Evolutionary conservation across 139 green algal species (phyloP).

Genomic region (Desmodesmus armatus): DNA sequence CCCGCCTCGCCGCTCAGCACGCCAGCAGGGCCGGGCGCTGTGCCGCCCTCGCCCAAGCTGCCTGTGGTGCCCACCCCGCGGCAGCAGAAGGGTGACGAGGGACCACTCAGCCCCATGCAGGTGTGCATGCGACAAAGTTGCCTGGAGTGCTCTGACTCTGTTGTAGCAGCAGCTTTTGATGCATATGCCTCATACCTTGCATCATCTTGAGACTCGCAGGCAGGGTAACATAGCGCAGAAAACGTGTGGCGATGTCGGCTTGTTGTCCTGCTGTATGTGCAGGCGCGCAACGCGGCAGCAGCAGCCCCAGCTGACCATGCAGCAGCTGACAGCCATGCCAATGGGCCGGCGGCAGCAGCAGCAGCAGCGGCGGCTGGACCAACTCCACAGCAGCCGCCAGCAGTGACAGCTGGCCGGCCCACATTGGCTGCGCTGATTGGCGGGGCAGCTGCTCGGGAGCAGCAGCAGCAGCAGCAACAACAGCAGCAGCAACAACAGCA

Average conservation of each 20-base stretch:
- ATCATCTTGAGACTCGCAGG: too few relatives aligned
- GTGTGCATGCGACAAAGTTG: too few relatives aligned
- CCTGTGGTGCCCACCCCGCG: background rate
- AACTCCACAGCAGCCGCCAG: background rate
- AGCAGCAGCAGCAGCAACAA: conserved; percentile 35
- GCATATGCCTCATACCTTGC: too few relatives aligned
- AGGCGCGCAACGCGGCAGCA: background rate
- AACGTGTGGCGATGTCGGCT: too few relatives aligned
- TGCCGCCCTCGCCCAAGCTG: conserved; percentile 8
- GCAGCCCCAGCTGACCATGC: background rate
- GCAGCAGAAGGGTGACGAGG: background rate
- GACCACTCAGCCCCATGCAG: background rate
- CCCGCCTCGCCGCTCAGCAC: background rate
- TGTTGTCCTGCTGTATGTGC: background rate
- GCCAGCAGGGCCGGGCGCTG: background rate
- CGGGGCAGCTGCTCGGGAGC: conserved; percentile 13
- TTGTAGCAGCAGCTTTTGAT: too few relatives aligned
- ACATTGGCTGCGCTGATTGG: conserved; percentile 25
- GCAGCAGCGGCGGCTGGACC: conserved; percentile 8
- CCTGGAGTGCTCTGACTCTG: too few relatives aligned
- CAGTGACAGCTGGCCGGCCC: background rate
- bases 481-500: background rate
- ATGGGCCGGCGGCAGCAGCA: conserved; percentile 26
- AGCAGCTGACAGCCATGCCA: conserved; percentile 23
- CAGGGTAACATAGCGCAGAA: too few relatives aligned